Percentiles rank a stretch among this genome's conserved stretches.
These are phyloP conservation scores for Populus davidiana DNA, from an alignment of 345 rosid species.

Conservation along the genomic window DNA sequence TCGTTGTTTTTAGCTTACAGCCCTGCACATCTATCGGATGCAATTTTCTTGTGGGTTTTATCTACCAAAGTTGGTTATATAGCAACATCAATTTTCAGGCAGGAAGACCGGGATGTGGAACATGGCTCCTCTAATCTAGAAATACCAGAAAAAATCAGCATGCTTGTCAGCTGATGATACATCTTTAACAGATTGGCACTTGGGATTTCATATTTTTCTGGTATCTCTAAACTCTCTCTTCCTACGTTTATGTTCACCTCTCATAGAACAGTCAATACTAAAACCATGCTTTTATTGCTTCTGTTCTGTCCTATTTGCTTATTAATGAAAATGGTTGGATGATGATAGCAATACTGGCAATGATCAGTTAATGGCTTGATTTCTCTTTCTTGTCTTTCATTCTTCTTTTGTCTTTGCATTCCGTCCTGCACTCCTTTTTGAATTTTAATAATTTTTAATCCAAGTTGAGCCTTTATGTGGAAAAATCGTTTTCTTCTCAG, in stretches of 20 bases:
- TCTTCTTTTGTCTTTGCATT: neutral
- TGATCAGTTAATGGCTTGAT: neutral
- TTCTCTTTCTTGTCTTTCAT: neutral
- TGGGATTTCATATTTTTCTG: slow-evolving; percentile 87
- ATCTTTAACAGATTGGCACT: slow-evolving; percentile 91
- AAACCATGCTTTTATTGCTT: neutral
- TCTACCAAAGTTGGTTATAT: neutral
- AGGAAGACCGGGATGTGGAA: slow-evolving; percentile 67
- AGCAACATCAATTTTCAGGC: slow-evolving; percentile 48
- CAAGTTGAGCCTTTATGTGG: neutral
- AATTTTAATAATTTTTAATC: neutral
- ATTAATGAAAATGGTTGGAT: neutral
- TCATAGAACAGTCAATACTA: neutral
- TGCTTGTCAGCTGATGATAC: slow-evolving; percentile 68
- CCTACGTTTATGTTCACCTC: slow-evolving; percentile 6
- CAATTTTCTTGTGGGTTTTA: neutral
- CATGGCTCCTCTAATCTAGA: slow-evolving; percentile 56
- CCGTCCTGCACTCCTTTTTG: neutral
- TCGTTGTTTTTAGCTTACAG: neutral
- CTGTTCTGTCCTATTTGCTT: neutral
- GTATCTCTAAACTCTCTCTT: slow-evolving; percentile 35
- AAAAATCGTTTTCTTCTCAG: neutral
- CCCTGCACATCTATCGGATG: neutral
- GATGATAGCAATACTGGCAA: neutral
- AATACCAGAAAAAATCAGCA: slow-evolving; percentile 52